Evolutionary conservation across 768 basidiomycete species (phyloP).

Genomic region (Cubamyces lactineus): DNA sequence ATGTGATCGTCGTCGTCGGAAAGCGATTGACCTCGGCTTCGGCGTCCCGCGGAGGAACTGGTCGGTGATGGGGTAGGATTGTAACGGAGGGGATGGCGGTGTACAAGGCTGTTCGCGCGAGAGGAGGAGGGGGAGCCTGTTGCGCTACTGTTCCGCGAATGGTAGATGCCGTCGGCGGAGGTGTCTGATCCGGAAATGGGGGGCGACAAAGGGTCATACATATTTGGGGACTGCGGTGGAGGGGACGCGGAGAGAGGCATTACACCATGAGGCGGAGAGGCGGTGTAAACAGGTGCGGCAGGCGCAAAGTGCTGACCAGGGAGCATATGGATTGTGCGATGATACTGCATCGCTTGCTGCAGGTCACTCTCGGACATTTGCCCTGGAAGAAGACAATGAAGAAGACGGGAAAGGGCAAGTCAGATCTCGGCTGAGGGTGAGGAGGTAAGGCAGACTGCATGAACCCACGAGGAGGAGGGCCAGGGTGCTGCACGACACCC

Average conservation of each 20-base stretch:
- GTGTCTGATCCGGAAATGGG: constrained; percentile 90
- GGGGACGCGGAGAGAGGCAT: constrained; percentile 60
- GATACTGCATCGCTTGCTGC: constrained; percentile 64
- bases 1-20: constrained; percentile 73
- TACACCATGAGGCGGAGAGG: constrained; percentile 61
- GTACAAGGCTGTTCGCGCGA: constrained; percentile 74
- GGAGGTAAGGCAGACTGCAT: constrained; percentile 38
- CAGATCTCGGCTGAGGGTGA: constrained; percentile 58
- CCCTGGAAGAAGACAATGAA: constrained; percentile 53
- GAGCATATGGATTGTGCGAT: constrained; percentile 64
- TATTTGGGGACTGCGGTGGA: constrained; percentile 77
- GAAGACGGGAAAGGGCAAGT: constrained; percentile 42
- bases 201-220: constrained; percentile 85
- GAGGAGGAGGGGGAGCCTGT: constrained; percentile 81
- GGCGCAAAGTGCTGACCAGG: constrained; percentile 54
- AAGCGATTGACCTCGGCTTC: constrained; percentile 64
- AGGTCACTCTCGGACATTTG: constrained; percentile 68
- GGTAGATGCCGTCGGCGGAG: constrained; percentile 81
- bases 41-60: constrained; percentile 69
- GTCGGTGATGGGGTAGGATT: constrained; percentile 82
- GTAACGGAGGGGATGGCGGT: constrained; percentile 69
- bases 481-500: constrained; percentile 45
- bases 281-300: constrained; percentile 59
- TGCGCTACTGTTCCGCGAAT: constrained; percentile 74
- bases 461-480: constrained; percentile 75